Base-by-base conservation (phyloP, 495 filamentous ascomycete genomes). In the Penicillium desertorum region DNA sequence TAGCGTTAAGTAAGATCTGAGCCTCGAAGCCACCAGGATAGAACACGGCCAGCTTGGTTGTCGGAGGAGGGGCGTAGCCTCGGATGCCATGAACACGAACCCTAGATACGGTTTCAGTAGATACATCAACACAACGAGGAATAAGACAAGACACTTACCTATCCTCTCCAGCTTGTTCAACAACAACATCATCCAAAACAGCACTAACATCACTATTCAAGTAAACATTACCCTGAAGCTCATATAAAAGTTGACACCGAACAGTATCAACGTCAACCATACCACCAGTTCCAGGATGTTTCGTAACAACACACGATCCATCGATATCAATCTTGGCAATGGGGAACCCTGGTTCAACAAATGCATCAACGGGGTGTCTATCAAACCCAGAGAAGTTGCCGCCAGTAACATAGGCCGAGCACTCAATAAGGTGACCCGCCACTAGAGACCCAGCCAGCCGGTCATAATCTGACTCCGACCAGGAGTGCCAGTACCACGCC, bases 121-220 rank as follows among this genome's bases (percentile, higher is more conserved):
- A 14, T 25, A 49, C 12, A 5, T 16, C 3, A 45, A 6, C 10
- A 19, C 16, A 27, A 16, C 1, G 32, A 51, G 2, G 9, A 19
- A 20, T 29, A 10, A 17, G 4, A 20, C 2, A 42, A 12, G 10
- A 23, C 11, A 51, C 46, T 47, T 60, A 68, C 64, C 78, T 49
- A 45, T 71, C 60, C 25, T 55, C 51, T 12, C 62, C 65, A 11
- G 2, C 43, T 23, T 78, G 62, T 32, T 70, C 66, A 20, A 84
- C 63, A 2, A 57, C 27, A 25, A 81, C 63, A 34, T 78, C 47
- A 7, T 67, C 67, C 14, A 85, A 60, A 44, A 74, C 50, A 7
- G 80, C 82, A 27, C 62, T 76, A 6, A 86, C 81, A 63, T 83
- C 79, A 34, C 67, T 72, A 62, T 85, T 81, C 22, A 80, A 65